phyloP scores from a whole-genome alignment of 768 basidiomycete species.

The Xerocomellus amylosporus region DNA sequence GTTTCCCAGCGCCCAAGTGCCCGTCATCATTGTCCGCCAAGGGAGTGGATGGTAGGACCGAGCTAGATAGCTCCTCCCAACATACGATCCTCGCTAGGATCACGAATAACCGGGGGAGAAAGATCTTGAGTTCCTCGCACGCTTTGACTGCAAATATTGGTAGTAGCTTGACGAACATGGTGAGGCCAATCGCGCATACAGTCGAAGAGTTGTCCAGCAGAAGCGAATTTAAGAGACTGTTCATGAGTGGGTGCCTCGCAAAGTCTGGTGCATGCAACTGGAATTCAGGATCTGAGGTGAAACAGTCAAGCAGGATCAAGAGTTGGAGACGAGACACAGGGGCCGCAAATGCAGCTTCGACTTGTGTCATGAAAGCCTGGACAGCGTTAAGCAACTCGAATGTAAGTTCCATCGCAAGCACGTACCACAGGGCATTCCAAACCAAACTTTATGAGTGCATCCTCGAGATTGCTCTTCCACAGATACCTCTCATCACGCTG shows the following conservation, averaged over 20 bases:
- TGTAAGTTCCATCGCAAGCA: slow-evolving; percentile 15
- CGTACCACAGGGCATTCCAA: slow-evolving; percentile 62
- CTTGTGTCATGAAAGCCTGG: slow-evolving; percentile 69
- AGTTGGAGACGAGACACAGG: slow-evolving; percentile 69
- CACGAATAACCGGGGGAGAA: slow-evolving; percentile 64
- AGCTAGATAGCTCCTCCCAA: slow-evolving; percentile 59
- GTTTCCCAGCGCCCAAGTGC: not conserved
- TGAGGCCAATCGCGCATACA: slow-evolving; percentile 59
- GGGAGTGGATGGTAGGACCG: slow-evolving; percentile 29
- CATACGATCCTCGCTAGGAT: slow-evolving; percentile 70
- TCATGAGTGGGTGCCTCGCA: slow-evolving; percentile 61
- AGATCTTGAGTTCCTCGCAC: slow-evolving; percentile 48
- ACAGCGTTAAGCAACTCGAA: slow-evolving; percentile 3
- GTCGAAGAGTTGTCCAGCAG: slow-evolving; percentile 75
- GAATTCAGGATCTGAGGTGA: slow-evolving; percentile 56
- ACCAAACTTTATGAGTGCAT: slow-evolving; percentile 66
- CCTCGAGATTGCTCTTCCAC: slow-evolving; percentile 81
- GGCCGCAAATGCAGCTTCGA: slow-evolving; percentile 57
- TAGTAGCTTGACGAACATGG: slow-evolving; percentile 66
- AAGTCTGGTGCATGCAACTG: slow-evolving; percentile 46
- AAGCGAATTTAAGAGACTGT: slow-evolving; percentile 62
- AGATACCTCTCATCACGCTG: slow-evolving; percentile 56
- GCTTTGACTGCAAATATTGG: slow-evolving; percentile 70
- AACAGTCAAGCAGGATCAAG: slow-evolving; percentile 60
- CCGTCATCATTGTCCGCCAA: slow-evolving; percentile 35